These are phyloP conservation scores for Kitagawia praeruptora DNA, from an alignment of 129 eudicot genomes.

Conservation along the genomic window DNA sequence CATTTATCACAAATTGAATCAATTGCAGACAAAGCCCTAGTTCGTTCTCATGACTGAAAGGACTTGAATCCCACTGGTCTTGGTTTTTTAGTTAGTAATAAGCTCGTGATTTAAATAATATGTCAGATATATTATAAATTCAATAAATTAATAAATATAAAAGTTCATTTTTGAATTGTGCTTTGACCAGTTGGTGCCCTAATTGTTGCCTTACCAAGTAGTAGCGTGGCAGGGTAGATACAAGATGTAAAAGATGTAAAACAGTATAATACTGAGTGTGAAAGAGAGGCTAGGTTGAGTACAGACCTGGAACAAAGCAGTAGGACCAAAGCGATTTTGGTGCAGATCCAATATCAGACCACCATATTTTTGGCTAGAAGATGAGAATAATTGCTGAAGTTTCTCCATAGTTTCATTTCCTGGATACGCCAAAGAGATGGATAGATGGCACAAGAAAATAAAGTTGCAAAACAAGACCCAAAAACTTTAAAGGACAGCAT, in stretches of 20 bases:
- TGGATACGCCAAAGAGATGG: constrained; percentile 17
- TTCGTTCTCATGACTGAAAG: background rate
- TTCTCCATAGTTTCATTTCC: constrained; percentile 79
- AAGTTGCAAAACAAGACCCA: background rate
- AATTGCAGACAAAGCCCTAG: background rate
- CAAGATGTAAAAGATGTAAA: background rate
- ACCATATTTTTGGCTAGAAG: constrained; percentile 72
- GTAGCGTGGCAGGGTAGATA: background rate
- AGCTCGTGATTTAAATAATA: background rate
- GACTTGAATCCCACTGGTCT: background rate
- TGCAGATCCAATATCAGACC: constrained; percentile 83
- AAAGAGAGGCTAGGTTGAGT: background rate
- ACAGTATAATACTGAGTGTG: background rate
- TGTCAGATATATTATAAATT: background rate
- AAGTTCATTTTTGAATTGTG: background rate
- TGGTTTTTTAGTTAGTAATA: background rate
- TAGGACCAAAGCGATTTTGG: constrained; percentile 72
- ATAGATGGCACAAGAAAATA: background rate
- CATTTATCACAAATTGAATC: background rate
- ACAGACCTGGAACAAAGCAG: constrained; percentile 73
- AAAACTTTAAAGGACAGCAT: background rate
- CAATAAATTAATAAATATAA: background rate
- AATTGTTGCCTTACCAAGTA: background rate
- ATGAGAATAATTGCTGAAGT: constrained; percentile 53
- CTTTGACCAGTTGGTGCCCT: background rate